Base-by-base conservation (phyloP, 768 basidiomycete genomes). In the Dioszegia crocea region DNA sequence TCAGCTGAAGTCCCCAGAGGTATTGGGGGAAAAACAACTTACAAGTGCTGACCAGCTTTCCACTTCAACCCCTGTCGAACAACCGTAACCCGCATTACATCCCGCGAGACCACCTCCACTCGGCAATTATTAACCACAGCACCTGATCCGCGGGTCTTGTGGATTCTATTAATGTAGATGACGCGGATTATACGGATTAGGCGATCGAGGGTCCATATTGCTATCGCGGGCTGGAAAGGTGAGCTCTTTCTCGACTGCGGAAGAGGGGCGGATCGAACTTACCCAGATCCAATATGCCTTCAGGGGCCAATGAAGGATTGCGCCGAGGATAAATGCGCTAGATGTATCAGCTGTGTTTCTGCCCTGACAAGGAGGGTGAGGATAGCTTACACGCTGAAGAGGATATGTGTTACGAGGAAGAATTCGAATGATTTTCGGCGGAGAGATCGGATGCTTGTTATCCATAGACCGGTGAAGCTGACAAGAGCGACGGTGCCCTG, bases 321-420 rank as follows among this genome's bases (percentile, higher is more conserved):
- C 66, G 2, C 64, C 66, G 48, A 71, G 46, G 17, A 73, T 60
- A 50, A 66, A 72, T 53, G 62, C 40, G 1, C 69, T 70, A 45
- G 9, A 5, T 46, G 5, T 9, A 39, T 55, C 50, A 59, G 57
- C 26, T 21, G 23, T 10, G 4, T 31, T 4, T 10, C 26, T 14
- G 29, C 27, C 14, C 36, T 21, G 10, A 17, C n/a, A 33, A n/a
- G 24, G 33, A 26, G 29, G 24, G 14, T 38, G 4, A 6, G 27
- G 16, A 53, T 6, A 24, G 61, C 66, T 57, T 36, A 72, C 68
- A 68, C 44, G 10, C 67, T 70, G 43, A 75, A 65, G 30, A 77
- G 39, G 27, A 78, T 75, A 59, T 78, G 77, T 4, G 66, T 57
- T 21, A 74, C 58, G 36, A 77, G 55, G 62, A 78, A 78, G 56